Base-by-base conservation (phyloP, 805 yeast genomes). In the Metschnikowia lochheadii region DNA sequence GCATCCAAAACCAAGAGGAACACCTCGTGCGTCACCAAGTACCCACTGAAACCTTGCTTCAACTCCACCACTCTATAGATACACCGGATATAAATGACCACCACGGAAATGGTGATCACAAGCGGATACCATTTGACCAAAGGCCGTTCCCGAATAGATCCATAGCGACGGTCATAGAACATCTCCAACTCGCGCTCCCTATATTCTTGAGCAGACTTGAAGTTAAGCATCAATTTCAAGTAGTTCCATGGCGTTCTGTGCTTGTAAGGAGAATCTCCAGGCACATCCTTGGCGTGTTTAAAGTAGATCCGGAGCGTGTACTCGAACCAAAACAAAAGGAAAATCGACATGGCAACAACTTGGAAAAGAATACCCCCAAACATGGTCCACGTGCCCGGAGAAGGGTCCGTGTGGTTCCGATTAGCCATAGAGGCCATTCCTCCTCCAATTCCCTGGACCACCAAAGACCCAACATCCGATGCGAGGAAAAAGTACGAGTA, bases 41-140 rank as follows among this genome's bases (percentile, higher is more conserved):
- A 69, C 2, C 77, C 77, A 2, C 43, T 20, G 58, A 65, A 72
- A 6, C 77, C 76, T 49, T 69, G 63, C 8, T 69, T 63, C 53
- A 73, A 63, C 49, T 73, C 76, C n/a, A 70, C 72, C 44, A 72
- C 74, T 56, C 77, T 62, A 56, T 72, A 73, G n/a, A 71, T 52
- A 55, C 72, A 68, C 44, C 59, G 62, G 42, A 69, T 67, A 54
- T 70, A 72, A 44, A 72, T 61, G 13, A 58, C 61, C n/a, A 66
- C 7, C 5, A 71, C 75, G 0, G 74, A 63, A 14, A 60, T 17
- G 2, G 74, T 65, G 11, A 72, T 52, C 1, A 66, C 75, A 31
- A 69, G 59, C 3, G 75, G 74, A 56, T 60, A 64, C 54, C 62
- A 72, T 6, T 55, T 52, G 42, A 67, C 64, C 36, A 70, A 58